Base-by-base conservation (phyloP, 805 yeast genomes). In the Maudiozyma saulgeensis region DNA sequence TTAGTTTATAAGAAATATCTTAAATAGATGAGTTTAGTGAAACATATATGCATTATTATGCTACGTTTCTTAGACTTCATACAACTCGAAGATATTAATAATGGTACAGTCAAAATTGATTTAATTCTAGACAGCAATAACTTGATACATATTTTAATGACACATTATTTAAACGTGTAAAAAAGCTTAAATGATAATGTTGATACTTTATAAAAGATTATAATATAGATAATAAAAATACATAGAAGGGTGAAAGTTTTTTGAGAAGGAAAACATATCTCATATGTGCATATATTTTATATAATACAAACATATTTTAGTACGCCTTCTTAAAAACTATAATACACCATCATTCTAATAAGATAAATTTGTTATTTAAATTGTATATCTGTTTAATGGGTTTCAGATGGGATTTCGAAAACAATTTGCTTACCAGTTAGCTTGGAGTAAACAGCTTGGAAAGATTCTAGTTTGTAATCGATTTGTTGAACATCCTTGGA, bases 401-500 rank as follows among this genome's bases (percentile, higher is more conserved):
- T 63, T 57, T 64, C 69, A 55, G 67, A 61, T 74, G 87, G 87
- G 69, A 91, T 87, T 84, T 91, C 98, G 72, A 91, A 91, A 68
- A 88, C 93, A 78, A 93, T 96, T 78, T 90, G 95, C 85, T 93
- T 91, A 80, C 99, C 99, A 70, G 99, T 91, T 77, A 91, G 87
- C 82, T 91, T 91, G 79, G 79, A 78, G 95, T 91, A 91, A 71
- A 91, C 89, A 67, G 95, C 85, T 82, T 91, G 96, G 96, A 91
- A 93, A 65, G 98, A 88, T 76, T 91, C 98, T 75, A 91, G 84
- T 82, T 93, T 93, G 89, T 93, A 88, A 79, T 91, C 98, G 70
- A 93, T 89, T 71, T 88, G 81, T 68, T 89, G 83, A 64, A 95
- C 85, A 75, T 91, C 97, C 86, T 93, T 93, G 72, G 96, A 86